phyloP scores from a whole-genome alignment of 179 eudicot genomes.

The Beta lomatogona region DNA sequence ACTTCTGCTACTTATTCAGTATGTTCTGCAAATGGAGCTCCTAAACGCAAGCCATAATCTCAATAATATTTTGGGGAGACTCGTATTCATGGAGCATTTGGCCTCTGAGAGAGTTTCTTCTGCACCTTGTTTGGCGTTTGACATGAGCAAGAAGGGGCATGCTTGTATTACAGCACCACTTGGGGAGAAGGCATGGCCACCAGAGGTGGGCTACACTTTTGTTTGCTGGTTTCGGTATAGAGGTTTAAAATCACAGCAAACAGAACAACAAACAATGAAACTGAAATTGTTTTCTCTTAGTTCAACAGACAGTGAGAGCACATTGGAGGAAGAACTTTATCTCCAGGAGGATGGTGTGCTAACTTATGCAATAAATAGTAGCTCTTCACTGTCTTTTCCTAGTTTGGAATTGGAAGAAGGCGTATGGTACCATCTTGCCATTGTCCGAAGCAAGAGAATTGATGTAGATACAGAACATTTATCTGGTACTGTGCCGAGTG shows the following conservation, averaged over 20 bases:
- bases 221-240: constrained; percentile 85
- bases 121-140: constrained; percentile 82
- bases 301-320: constrained; percentile 50
- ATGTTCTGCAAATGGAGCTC: constrained; percentile 66
- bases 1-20: constrained; percentile 66
- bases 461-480: constrained; percentile 76
- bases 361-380: constrained; percentile 72
- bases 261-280: constrained; percentile 38
- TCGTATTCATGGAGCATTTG: constrained; percentile 62
- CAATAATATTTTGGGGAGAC: constrained; percentile 71
- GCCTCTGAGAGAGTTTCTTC: constrained; percentile 60
- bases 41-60: constrained; percentile 51
- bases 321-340: constrained; percentile 70
- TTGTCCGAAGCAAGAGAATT: constrained; percentile 78
- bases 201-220: constrained; percentile 86
- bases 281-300: constrained; percentile 78
- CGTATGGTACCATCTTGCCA: constrained; percentile 90
- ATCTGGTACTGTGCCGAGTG: constrained; percentile 71
- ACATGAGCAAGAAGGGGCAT: constrained; percentile 84
- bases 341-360: constrained; percentile 76
- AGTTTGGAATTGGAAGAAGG: constrained; percentile 78
- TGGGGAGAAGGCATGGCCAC: constrained; percentile 91
- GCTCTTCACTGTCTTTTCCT: constrained; percentile 59
- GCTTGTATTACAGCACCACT: constrained; percentile 76
- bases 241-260: constrained; percentile 57